phyloP scores from a whole-genome alignment of 208 protist genomes.

The Porcisia hertigi region DNA sequence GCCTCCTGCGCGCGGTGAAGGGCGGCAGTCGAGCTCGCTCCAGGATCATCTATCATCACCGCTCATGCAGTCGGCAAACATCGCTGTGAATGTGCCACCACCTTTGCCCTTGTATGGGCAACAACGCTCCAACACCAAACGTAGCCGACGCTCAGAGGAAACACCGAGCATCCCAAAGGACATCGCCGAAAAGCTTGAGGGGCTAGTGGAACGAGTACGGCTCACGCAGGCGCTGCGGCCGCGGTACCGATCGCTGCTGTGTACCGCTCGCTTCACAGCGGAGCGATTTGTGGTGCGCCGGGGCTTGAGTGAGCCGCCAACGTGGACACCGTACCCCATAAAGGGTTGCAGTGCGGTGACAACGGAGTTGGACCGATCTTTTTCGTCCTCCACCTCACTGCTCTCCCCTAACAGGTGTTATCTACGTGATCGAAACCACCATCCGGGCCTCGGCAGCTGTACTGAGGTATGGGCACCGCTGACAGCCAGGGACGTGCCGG shows the following conservation, averaged over 20 bases:
- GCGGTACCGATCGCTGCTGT: conserved; percentile 23
- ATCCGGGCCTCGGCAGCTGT: neutral
- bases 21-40: neutral
- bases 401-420: neutral
- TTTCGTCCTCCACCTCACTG: neutral
- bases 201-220: conserved; percentile 31
- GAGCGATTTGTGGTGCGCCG: conserved; percentile 33
- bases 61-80: neutral
- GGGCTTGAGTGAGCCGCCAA: conserved; percentile 18
- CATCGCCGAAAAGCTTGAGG: conserved; percentile 14
- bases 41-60: neutral
- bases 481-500: neutral
- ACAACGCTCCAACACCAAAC: conserved; percentile 17
- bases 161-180: conserved; percentile 7
- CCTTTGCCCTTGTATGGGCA: neutral
- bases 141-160: neutral
- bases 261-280: conserved; percentile 20
- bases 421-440: no score
- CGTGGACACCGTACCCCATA: conserved; percentile 8
- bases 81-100: neutral
- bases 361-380: neutral
- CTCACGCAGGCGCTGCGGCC: conserved; percentile 35
- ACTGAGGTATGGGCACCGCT: neutral
- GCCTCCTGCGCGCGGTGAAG: neutral
- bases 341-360: neutral